Conservation (phyloP, 2,329 filamentous ascomycete species). For the Magnaporthiopsis incrustans region DNA sequence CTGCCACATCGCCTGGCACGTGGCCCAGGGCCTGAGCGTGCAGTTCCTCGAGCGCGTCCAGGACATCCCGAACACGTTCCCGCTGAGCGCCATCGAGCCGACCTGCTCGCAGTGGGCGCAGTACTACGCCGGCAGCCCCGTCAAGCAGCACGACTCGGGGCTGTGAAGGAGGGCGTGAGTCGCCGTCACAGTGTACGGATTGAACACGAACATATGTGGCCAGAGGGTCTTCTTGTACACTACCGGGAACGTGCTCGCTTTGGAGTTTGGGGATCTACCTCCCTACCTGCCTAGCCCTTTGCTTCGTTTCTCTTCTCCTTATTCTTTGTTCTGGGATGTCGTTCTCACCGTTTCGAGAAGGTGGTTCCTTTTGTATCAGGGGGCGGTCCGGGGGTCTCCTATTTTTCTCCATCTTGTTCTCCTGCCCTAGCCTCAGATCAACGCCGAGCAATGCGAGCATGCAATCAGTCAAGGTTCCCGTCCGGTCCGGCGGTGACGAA, state of each 20-base stretch:
- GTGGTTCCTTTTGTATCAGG: neutral
- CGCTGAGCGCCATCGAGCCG: slow-evolving; percentile 7
- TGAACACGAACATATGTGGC: no score
- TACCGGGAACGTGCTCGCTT: no score
- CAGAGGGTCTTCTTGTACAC: no score
- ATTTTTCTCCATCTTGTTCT: neutral
- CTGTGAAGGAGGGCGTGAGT: no score
- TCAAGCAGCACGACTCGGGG: slow-evolving; percentile 13
- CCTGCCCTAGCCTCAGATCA: neutral
- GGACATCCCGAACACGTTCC: slow-evolving; percentile 8
- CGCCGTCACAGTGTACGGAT: no score
- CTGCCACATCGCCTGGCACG: slow-evolving; percentile 41
- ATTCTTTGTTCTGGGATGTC: neutral
- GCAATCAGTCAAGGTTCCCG: neutral
- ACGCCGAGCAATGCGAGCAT: no score
- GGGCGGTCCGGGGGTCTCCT: neutral
- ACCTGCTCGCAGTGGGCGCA: slow-evolving; percentile 14
- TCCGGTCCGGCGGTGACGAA: neutral
- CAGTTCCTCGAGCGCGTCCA: slow-evolving; percentile 35
- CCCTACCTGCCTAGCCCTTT: neutral
- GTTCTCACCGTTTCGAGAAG: neutral
- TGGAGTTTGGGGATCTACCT: no score
- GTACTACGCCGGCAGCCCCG: slow-evolving; percentile 10
- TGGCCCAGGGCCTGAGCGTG: slow-evolving; percentile 35
- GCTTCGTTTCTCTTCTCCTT: neutral